Conservation (phyloP, 176 grass and related monocot species). For the Puccinellia tenuiflora region DNA sequence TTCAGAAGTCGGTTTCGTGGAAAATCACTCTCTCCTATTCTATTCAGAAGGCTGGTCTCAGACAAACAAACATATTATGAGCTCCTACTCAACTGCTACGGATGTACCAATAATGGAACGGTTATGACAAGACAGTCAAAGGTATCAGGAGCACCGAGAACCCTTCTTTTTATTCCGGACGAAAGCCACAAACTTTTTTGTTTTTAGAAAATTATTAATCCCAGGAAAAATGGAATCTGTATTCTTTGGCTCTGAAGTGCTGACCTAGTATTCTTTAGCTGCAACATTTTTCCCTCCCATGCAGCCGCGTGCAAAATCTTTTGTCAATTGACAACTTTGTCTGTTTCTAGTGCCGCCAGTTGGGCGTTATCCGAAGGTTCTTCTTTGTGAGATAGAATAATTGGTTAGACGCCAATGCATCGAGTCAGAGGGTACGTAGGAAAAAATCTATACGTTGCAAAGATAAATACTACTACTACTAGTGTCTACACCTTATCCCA, state of each 20-base stretch:
- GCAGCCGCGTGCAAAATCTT: neutral
- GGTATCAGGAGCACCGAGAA: neutral
- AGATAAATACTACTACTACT: neutral
- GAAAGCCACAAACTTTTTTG: neutral
- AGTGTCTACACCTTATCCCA: neutral
- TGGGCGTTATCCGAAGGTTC: slow-evolving; percentile 23
- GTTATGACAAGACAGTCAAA: slow-evolving; percentile 27
- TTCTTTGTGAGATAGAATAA: neutral
- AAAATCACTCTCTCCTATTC: slow-evolving; percentile 17
- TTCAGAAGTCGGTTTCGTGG: slow-evolving; percentile 35
- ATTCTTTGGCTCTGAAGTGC: neutral
- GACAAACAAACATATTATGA: slow-evolving; percentile 9
- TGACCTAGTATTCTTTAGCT: neutral
- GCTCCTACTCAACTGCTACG: slow-evolving; percentile 6
- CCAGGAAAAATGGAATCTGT: neutral
- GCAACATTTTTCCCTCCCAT: neutral
- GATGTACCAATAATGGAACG: neutral
- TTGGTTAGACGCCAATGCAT: neutral
- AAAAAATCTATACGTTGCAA: neutral
- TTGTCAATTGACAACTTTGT: slow-evolving; percentile 31
- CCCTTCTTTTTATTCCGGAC: neutral
- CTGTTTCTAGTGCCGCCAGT: slow-evolving; percentile 20
- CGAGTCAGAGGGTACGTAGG: neutral
- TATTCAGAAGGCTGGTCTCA: slow-evolving; percentile 2
- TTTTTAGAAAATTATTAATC: neutral